Evolutionary conservation across 1,139 yeast genomes (phyloP).

Genomic region (Sugiyamaella grinbergsii): DNA sequence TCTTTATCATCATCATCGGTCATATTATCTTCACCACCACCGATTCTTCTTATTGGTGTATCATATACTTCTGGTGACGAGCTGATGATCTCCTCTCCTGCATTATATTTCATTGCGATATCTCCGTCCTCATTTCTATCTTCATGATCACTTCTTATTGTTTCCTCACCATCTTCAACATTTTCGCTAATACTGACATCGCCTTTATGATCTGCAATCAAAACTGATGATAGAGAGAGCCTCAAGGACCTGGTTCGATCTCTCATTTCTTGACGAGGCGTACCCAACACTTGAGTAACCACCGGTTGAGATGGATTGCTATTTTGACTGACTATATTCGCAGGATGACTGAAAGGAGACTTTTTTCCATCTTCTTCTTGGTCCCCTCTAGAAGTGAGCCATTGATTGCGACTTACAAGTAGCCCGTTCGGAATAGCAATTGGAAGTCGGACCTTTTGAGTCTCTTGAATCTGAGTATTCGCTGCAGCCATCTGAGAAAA

Average conservation of each 20-base stretch:
- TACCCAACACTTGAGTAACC: constrained; percentile 25
- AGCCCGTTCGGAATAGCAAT: constrained; percentile 7
- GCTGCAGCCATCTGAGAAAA: constrained; percentile 3
- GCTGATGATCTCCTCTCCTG: constrained; percentile 3
- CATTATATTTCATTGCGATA: not conserved
- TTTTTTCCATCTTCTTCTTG: not conserved
- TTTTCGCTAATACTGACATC: too few relatives aligned
- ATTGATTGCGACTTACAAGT: constrained; percentile 2
- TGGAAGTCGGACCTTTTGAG: constrained; percentile 12
- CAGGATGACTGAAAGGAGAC: constrained; percentile 6
- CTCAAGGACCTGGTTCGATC: constrained; percentile 6
- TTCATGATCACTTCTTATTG: constrained; percentile 11
- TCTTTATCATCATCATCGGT: not conserved
- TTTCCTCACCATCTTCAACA: not conserved
- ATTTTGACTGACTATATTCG: not conserved
- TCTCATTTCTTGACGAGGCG: constrained; percentile 22
- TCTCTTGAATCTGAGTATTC: constrained; percentile 11
- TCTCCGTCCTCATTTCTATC: not conserved
- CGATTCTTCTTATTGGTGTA: not conserved
- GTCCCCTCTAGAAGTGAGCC: constrained; percentile 1
- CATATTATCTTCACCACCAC: not conserved
- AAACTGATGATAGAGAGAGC: not conserved
- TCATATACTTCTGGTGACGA: constrained; percentile 15
- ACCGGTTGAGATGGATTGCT: constrained; percentile 13
- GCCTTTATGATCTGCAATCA: not conserved